Conservation (phyloP, 2,329 filamentous ascomycete species). For the Aspergillus transmontanensis region DNA sequence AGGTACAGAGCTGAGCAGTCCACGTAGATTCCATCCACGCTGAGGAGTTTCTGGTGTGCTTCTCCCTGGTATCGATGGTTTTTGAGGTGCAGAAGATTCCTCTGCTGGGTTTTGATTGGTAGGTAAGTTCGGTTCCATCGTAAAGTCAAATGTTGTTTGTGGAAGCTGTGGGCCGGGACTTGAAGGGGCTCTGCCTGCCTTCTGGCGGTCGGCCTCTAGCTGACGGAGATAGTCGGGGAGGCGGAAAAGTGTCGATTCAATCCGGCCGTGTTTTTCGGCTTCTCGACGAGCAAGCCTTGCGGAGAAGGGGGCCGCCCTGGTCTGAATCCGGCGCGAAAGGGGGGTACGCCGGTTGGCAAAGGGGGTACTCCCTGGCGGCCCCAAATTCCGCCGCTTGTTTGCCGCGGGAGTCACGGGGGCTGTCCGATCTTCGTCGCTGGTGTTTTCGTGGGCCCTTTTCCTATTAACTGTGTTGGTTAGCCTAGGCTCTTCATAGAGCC, state of each 20-base stretch:
- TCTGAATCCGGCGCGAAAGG: constrained; percentile 22
- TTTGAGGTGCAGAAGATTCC: constrained; percentile 9
- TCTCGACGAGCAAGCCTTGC: constrained; percentile 33
- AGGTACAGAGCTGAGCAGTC: constrained; percentile 34
- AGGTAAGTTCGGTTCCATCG: constrained; percentile 8
- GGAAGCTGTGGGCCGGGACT: constrained; percentile 13
- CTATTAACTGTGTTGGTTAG: constrained; percentile 18
- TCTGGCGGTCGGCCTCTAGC: constrained; percentile 30
- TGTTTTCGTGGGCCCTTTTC: constrained; percentile 21
- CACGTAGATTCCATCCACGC: constrained; percentile 32
- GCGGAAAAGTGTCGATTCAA: constrained; percentile 38
- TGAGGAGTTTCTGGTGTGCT: constrained; percentile 18
- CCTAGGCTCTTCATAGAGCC: neutral
- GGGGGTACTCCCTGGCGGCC: constrained; percentile 26
- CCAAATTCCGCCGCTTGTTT: constrained; percentile 28
- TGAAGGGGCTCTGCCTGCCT: constrained; percentile 10
- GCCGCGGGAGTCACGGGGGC: constrained; percentile 19
- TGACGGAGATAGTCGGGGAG: constrained; percentile 36
- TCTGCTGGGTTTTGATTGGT: constrained; percentile 4
- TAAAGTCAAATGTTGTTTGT: constrained; percentile 13
- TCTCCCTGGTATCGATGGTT: constrained; percentile 22
- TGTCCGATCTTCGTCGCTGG: constrained; percentile 9
- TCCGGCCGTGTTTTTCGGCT: constrained; percentile 33
- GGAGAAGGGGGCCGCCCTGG: constrained; percentile 27
- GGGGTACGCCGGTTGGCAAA: constrained; percentile 19